These are phyloP conservation scores for Coemansia sp. DNA, from an alignment of 192 early-diverging fungal species.

Conservation along the genomic window DNA sequence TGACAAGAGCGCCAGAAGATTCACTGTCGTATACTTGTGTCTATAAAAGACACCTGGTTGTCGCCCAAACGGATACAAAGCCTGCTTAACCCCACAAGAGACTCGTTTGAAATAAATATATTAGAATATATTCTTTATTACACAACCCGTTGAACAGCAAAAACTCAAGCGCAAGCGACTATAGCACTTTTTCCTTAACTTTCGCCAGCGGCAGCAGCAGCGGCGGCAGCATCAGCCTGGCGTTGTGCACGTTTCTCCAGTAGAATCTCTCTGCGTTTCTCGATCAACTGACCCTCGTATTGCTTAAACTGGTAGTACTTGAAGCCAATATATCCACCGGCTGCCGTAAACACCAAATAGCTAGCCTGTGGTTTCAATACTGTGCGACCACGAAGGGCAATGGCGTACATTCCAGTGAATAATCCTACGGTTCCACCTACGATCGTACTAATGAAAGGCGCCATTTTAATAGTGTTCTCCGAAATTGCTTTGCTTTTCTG, in stretches of 20 bases:
- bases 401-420: slow-evolving; percentile 50
- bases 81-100: too few species aligned
- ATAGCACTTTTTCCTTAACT: background rate
- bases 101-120: too few species aligned
- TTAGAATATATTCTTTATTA: background rate
- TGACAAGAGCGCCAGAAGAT: too few species aligned
- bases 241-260: slow-evolving; percentile 47
- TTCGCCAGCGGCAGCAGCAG: background rate
- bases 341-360: slow-evolving; percentile 36
- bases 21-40: too few species aligned
- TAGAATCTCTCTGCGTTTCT: slow-evolving; percentile 37
- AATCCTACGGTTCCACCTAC: slow-evolving; percentile 46
- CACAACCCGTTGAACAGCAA: background rate
- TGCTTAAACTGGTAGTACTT: slow-evolving; percentile 35
- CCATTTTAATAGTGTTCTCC: slow-evolving; percentile 10
- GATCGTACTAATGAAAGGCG: slow-evolving; percentile 34
- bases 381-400: slow-evolving; percentile 40
- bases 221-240: slow-evolving; percentile 22
- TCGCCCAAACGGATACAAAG: too few species aligned
- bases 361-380: slow-evolving; percentile 44
- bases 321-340: slow-evolving; percentile 35
- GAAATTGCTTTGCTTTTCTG: slow-evolving; percentile 9
- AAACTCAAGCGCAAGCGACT: background rate
- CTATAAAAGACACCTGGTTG: too few species aligned
- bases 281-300: slow-evolving; percentile 24